Percentiles rank a stretch among this genome's conserved stretches.
These are phyloP conservation scores for Aphanomyces cochlioides DNA, from an alignment of 352 stramenopile species.

Conservation along the genomic window DNA sequence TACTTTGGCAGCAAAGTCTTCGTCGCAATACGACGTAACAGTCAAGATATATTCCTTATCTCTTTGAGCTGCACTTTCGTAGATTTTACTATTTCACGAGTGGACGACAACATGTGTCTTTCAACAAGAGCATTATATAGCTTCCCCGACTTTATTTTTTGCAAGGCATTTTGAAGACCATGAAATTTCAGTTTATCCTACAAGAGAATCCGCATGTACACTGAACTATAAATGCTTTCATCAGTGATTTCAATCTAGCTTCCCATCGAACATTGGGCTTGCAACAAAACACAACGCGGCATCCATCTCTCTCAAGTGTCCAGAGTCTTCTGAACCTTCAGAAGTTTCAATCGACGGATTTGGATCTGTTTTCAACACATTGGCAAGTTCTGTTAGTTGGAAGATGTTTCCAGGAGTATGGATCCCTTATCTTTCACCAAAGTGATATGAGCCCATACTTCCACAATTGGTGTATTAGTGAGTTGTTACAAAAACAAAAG, in stretches of 20 bases:
- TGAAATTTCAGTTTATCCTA: neutral
- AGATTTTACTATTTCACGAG: no score
- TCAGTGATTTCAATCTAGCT: neutral
- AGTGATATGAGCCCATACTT: constrained; percentile 58
- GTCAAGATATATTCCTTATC: no score
- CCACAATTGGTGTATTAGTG: constrained; percentile 40
- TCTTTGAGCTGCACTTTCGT: no score
- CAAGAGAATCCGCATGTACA: no score
- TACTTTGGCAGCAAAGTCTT: no score
- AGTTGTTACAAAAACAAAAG: constrained; percentile 8
- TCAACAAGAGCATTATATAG: constrained; percentile 4
- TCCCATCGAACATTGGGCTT: neutral
- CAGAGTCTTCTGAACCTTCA: constrained; percentile 40
- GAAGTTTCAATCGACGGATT: constrained; percentile 40
- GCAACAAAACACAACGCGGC: neutral
- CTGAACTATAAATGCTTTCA: neutral
- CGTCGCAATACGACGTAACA: no score
- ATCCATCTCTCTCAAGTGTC: neutral
- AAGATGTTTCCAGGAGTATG: constrained; percentile 47
- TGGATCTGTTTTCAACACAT: constrained; percentile 47
- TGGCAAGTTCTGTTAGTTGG: constrained; percentile 39
- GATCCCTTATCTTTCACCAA: constrained; percentile 57
- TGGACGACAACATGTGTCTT: neutral
- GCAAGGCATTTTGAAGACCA: constrained; percentile 22
- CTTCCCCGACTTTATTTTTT: constrained; percentile 3